Evolutionary conservation across 2,329 filamentous ascomycete genomes (phyloP), one percentile per base, ranked within the genome.

Genomic region (Colletotrichum sidae): DNA sequence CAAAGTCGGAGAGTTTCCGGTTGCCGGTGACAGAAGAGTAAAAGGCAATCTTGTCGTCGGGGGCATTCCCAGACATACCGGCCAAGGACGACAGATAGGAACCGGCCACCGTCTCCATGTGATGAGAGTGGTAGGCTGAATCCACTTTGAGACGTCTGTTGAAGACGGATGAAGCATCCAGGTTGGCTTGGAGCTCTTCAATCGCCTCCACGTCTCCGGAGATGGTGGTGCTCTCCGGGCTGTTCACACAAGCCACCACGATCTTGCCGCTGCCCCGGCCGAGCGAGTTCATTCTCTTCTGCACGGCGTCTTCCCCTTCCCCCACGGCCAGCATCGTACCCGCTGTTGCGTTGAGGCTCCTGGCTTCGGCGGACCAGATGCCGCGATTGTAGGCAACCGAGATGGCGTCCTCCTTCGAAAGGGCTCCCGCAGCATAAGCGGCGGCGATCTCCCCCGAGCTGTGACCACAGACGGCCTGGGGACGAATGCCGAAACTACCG

Each of bases 251-350:
- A 1, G 74, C 75, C 5, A 76, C 70, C 2, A 55, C 68, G 8
- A 74, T 55, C 9, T 68, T 65, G 11, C 68, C 45, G 2, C 71
- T 49, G 8, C 64, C 17, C 17, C 17, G 17, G 17, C 17, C 2
- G 2, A 17, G 17, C 17, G 17, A 17, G 17, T 1, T 17, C 2
- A 17, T 41, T 12, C 12, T 35, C 12, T 34, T 12, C 12, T 73
- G 72, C 66, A 77, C 77, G n/a, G 79, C 76, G 42, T 80, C 79
- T 61, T 78, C 76, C 17, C 79, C 76, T 41, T 75, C 79, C 2
- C 83, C 86, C 4, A 87, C 83, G 1, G 86, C 86, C 72, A 87
- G 77, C 86, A 88, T 88, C 10, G 79, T 74, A 0, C 86, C 85
- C 7, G 6, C 75, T 39, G 76, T 59, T 8, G 70, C 70, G 47